These are phyloP conservation scores for Moesziomyces aphidis DNA, from an alignment of 1,284 basidiomycete genomes.

Conservation along the genomic window DNA sequence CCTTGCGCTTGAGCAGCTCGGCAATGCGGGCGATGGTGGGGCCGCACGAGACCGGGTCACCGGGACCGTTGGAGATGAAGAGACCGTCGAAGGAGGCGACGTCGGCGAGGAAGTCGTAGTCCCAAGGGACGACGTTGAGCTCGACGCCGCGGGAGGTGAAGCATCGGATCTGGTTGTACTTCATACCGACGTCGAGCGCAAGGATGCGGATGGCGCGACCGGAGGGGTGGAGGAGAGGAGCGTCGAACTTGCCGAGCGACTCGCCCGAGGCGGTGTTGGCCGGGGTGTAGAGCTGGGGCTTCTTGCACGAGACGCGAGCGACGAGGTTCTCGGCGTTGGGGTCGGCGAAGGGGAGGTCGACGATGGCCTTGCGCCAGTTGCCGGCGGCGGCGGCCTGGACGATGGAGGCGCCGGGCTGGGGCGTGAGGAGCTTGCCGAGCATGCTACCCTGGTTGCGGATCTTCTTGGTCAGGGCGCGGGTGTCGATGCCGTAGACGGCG, in stretches of 20 bases:
- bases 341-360: conserved; percentile 85
- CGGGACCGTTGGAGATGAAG: conserved; percentile 98
- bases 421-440: conserved; percentile 72
- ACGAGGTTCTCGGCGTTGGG: conserved; percentile 93
- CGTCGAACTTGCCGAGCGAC: conserved; percentile 68
- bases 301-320: conserved; percentile 81
- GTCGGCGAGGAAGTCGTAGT: conserved; percentile 83
- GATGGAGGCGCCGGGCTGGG: conserved; percentile 54
- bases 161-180: conserved; percentile 98
- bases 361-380: conserved; percentile 83
- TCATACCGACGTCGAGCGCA: conserved; percentile 98
- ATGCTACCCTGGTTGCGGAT: conserved; percentile 94
- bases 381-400: conserved; percentile 45
- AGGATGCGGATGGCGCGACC: conserved; percentile 84
- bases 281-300: conserved; percentile 77
- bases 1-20: conserved; percentile 73
- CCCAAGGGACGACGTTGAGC: conserved; percentile 97
- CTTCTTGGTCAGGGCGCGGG: conserved; percentile 94
- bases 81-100: conserved; percentile 91
- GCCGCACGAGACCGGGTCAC: conserved; percentile 83
- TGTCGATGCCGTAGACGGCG: conserved; percentile 96
- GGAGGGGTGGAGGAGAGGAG: conserved; percentile 78
- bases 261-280: conserved; percentile 66
- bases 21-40: conserved; percentile 80
- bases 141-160: conserved; percentile 93